Percentiles rank a stretch among this genome's conserved stretches.
Evolutionary conservation across 176 grass and related monocot genomes (phyloP).

Genomic region (Zoysia pacifica): DNA sequence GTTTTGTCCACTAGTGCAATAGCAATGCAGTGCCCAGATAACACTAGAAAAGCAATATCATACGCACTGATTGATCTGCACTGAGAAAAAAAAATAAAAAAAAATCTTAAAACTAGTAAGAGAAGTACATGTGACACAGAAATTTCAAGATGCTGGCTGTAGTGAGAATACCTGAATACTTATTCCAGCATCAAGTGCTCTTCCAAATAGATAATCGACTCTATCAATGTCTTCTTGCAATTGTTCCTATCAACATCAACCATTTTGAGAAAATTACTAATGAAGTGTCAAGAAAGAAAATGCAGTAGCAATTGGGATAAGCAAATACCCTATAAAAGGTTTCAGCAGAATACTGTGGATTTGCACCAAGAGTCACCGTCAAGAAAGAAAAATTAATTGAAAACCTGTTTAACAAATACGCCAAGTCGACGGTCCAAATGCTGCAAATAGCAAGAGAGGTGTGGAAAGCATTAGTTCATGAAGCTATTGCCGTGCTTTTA

Average conservation of each 20-base stretch:
- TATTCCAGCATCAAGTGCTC: constrained; percentile 83
- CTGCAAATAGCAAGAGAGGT: constrained; percentile 39
- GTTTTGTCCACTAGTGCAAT: constrained; percentile 97
- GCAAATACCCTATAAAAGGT: constrained; percentile 77
- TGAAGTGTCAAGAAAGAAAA: constrained; percentile 15
- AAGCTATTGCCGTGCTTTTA: not conserved
- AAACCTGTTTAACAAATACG: constrained; percentile 82
- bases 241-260: constrained; percentile 67
- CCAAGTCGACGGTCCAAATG: constrained; percentile 91
- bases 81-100: constrained; percentile 66
- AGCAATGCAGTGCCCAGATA: constrained; percentile 79
- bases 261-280: not conserved
- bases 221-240: constrained; percentile 85
- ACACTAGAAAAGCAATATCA: constrained; percentile 80
- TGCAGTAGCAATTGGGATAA: not conserved
- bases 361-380: constrained; percentile 89
- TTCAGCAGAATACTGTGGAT: constrained; percentile 82
- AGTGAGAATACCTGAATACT: constrained; percentile 77
- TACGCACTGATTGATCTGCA: constrained; percentile 84
- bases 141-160: constrained; percentile 11
- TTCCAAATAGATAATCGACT: constrained; percentile 77
- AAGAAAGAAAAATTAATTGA: constrained; percentile 85
- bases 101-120: constrained; percentile 36
- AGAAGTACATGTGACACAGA: constrained; percentile 2
- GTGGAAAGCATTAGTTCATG: constrained; percentile 2